Evolutionary conservation across 805 yeast genomes (phyloP), one percentile per base, ranked within the genome.

Genomic region (Candida xiaguanensis): DNA sequence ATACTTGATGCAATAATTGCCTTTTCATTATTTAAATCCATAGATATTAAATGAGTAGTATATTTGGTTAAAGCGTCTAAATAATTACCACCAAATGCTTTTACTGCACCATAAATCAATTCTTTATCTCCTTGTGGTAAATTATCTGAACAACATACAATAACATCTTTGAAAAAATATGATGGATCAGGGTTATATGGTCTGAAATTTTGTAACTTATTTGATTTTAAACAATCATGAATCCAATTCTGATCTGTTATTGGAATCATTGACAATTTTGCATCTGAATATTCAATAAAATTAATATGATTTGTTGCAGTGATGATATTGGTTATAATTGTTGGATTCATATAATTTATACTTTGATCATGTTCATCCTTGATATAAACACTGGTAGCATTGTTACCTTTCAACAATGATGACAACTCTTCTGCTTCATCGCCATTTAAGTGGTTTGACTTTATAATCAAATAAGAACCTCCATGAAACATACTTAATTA

Each of bases 41-140:
- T 53, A 0, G 91, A 75, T 15, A 91, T 65, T 25, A 88, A 69
- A 66, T 91, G 97, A 0, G 96, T 86, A 1, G 95, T 85, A 46
- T 74, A 75, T 38, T 74, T 74, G 7, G 87, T 80, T 22, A 90
- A 64, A 8, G 65, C 65, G 43, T 82, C 83, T 29, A 77, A 63
- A 51, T 69, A 79, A 24, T 76, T 80, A 3, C 96, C 98, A 2
- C 97, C 98, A 43, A 85, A 70, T 1, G 85, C 80, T 15, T 75
- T 60, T 2, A 82, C 82, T 0, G 84, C 86, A 5, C 80, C 81
- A 46, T 78, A 74, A 12, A 86, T 69, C n/a, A 76, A 77, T 40
- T 81, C 90, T 34, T 75, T 71, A 45, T 82, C 88, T 3, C 78
- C 78, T 2, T 64, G 65, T 0, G 81, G 71, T 18, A 78, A 56